A percentile compares a stretch with the other conserved stretches of the same genome.
Evolutionary conservation across 2,329 filamentous ascomycete genomes (phyloP).

Genomic region (Sporothrix globosa): DNA sequence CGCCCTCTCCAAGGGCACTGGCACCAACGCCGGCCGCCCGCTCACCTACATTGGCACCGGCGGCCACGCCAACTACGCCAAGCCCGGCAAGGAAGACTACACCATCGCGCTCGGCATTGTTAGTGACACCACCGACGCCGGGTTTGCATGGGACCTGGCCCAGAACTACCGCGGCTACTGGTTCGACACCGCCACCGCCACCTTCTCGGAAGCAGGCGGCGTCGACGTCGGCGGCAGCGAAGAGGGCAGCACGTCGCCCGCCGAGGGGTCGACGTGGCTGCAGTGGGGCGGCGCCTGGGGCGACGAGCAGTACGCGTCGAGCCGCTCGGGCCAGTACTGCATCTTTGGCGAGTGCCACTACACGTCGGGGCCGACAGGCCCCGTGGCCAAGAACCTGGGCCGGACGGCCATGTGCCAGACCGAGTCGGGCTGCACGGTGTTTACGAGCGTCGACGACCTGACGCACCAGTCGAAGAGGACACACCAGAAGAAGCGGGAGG

Average conservation of each 20-base stretch:
- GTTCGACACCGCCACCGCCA: slow-evolving; percentile 33
- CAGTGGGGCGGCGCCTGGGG: slow-evolving; percentile 38
- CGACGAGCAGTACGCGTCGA: slow-evolving; percentile 37
- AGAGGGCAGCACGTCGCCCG: slow-evolving; percentile 9
- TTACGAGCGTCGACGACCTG: slow-evolving; percentile 34
- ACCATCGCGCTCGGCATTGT: slow-evolving; percentile 36
- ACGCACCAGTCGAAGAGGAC: slow-evolving; percentile 34
- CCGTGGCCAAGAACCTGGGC: slow-evolving; percentile 38
- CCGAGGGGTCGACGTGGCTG: slow-evolving; percentile 36
- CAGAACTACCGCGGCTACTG: slow-evolving; percentile 39
- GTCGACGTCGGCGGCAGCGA: slow-evolving; percentile 30
- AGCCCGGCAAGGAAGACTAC: slow-evolving; percentile 37
- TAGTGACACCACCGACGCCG: slow-evolving; percentile 37
- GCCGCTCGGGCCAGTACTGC: slow-evolving; percentile 37
- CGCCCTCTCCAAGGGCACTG: slow-evolving; percentile 32
- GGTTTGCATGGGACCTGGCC: slow-evolving; percentile 37
- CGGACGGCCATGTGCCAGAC: slow-evolving; percentile 37
- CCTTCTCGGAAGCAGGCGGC: slow-evolving; percentile 33
- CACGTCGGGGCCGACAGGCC: slow-evolving; percentile 38
- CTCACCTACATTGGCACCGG: slow-evolving; percentile 37
- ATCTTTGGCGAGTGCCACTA: slow-evolving; percentile 38
- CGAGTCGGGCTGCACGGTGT: slow-evolving; percentile 34
- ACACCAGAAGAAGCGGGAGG: neutral
- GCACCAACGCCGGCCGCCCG: slow-evolving; percentile 31
- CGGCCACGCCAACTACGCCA: slow-evolving; percentile 39